Base-by-base conservation (phyloP, 2,329 filamentous ascomycete genomes). In the Aspergillus brasiliensis region DNA sequence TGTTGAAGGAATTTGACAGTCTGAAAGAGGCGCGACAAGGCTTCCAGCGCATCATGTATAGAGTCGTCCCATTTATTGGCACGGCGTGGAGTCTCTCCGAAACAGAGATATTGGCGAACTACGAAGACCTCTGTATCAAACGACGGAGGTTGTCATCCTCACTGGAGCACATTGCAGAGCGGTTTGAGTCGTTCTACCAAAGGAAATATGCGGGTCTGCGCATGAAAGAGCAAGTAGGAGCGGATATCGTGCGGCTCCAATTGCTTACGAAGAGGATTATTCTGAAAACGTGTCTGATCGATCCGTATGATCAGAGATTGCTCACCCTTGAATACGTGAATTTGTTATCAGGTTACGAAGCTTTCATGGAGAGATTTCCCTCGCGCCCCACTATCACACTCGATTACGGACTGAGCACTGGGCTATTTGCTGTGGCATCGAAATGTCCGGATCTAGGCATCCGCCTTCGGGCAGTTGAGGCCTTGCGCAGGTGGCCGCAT, bases 401-500 rank as follows among this genome's bases (percentile, higher is more conserved):
- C 19, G 60, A 64, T 13, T 34, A 34, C 31, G 31, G 31, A 25
- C 59, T 58, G 28, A 62, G 63, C 28, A 49, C 64, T 3, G 42
- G 56, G 2, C 46, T 67, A 5, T 63, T 53, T 11, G 44, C 58
- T 3, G 58, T 65, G 28, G 60, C 61, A 8, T 56, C 59, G 10
- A 17, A 51, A 13, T 65, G 63, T 23, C 61, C 63, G 4, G 49
- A 66, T 10, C 48, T 60, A 34, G 40, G 40, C 3, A 21, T 64
- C 47, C 63, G 63, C 1, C 40, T 59, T 13, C 59, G 51, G 10
- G 65, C 63, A 19, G 61, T 66, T 21, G n/a, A 61, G 6, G 51
- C 51, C 8, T 57, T 64, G 31, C 47, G 54, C 8, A 34, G 25
- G 3, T 66, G 61, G 61, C 61, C 65, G 2, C 65, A 65, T 31